phyloP scores from a whole-genome alignment of 2,329 filamentous ascomycete species.

The Celoporthe dispersa region DNA sequence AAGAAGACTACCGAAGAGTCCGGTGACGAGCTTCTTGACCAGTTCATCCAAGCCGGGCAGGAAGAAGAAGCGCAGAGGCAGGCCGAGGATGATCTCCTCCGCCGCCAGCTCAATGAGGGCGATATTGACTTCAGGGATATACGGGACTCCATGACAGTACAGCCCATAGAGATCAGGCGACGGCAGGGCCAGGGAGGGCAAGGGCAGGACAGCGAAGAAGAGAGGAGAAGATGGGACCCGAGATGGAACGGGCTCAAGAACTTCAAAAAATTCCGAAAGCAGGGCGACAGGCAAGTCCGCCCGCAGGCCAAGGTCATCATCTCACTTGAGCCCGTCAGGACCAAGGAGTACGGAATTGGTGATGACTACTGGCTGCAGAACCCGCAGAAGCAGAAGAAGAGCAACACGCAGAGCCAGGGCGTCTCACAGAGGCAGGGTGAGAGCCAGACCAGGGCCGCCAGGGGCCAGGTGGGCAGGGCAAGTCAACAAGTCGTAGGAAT shows the following conservation, averaged over 20 bases:
- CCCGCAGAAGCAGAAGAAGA: conserved; percentile 40
- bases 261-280: conserved; percentile 83
- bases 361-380: conserved; percentile 77
- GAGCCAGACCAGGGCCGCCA: background rate
- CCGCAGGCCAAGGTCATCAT: conserved; percentile 63
- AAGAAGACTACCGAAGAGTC: conserved; percentile 21
- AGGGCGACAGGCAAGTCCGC: conserved; percentile 48
- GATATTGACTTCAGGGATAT: conserved; percentile 74
- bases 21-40: conserved; percentile 67
- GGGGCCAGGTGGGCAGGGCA: conserved; percentile 2
- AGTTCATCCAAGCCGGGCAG: conserved; percentile 63
- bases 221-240: conserved; percentile 71
- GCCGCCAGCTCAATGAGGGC: conserved; percentile 55
- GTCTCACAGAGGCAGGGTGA: conserved; percentile 7
- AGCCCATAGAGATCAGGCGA: conserved; percentile 70
- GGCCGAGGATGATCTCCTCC: conserved; percentile 58
- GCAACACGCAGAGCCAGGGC: conserved; percentile 31
- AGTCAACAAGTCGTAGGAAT: conserved; percentile 35
- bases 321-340: conserved; percentile 70
- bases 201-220: conserved; percentile 57
- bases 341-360: conserved; percentile 73
- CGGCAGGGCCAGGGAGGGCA: conserved; percentile 41
- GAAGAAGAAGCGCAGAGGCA: conserved; percentile 68
- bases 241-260: conserved; percentile 94
- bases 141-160: conserved; percentile 74